Evolutionary conservation across 768 basidiomycete genomes (phyloP).

Genomic region (Goffeauzyma gilvescens): DNA sequence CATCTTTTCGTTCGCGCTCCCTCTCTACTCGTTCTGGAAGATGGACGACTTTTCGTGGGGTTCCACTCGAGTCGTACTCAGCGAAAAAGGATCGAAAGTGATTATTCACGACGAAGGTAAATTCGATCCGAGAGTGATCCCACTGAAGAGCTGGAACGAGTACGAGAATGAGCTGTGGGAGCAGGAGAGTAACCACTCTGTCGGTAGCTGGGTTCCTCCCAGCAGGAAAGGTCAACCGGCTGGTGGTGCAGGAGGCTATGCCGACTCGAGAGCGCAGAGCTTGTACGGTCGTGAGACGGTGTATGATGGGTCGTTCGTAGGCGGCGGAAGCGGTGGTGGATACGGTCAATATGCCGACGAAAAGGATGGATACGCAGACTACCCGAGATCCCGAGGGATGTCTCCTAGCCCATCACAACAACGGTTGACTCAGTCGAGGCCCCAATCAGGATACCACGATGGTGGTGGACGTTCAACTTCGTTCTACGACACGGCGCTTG

Average conservation of each 20-base stretch:
- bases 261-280: conserved; percentile 39
- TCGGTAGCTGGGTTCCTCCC: conserved; percentile 79
- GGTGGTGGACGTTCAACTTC: too few species aligned
- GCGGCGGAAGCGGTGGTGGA: too few species aligned
- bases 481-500: too few species aligned
- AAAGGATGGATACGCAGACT: conserved; percentile 31
- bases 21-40: conserved; percentile 86
- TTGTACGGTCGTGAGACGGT: conserved; percentile 72
- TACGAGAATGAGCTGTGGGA: conserved; percentile 97
- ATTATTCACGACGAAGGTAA: conserved; percentile 95
- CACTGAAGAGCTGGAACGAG: conserved; percentile 90
- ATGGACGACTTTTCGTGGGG: conserved; percentile 93
- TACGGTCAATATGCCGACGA: too few species aligned
- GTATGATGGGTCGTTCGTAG: conserved; percentile 36
- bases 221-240: conserved; percentile 44
- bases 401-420: not conserved
- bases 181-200: conserved; percentile 86
- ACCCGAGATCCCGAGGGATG: not conserved
- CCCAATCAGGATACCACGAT: too few species aligned
- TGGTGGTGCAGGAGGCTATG: too few species aligned
- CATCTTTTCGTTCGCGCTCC: conserved; percentile 77
- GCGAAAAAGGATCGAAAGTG: conserved; percentile 87
- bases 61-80: conserved; percentile 73
- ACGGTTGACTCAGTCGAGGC: too few species aligned
- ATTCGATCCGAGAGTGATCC: conserved; percentile 81